A percentile compares a stretch with the other conserved stretches of the same genome.
phyloP scores from a whole-genome alignment of 441 rosid species.

The Gossypium davidsonii region DNA sequence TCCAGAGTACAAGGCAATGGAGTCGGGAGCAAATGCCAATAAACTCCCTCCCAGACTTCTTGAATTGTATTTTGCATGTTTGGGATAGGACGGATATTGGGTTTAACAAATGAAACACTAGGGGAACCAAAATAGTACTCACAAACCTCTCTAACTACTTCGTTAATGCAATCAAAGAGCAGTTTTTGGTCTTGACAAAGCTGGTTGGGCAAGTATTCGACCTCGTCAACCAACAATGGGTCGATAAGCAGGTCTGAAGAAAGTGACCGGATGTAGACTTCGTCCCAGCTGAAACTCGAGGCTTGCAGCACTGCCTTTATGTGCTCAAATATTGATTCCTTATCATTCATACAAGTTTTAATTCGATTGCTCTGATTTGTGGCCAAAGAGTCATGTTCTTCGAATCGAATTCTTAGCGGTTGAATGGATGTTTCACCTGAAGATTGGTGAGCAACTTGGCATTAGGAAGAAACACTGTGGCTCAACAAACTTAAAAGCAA shows the following conservation, averaged over 20 bases:
- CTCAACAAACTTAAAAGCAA: background rate
- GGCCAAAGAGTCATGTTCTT: constrained; percentile 40
- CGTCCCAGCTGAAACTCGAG: constrained; percentile 65
- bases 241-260: constrained; percentile 66
- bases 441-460: constrained; percentile 19
- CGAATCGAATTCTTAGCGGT: constrained; percentile 68
- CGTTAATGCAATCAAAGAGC: constrained; percentile 71
- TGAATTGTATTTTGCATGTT: constrained; percentile 35
- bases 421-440: constrained; percentile 47
- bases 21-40: constrained; percentile 51
- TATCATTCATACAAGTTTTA: constrained; percentile 41
- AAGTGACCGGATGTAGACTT: constrained; percentile 50
- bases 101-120: constrained; percentile 40
- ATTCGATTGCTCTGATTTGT: constrained; percentile 25
- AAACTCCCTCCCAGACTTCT: constrained; percentile 69
- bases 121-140: constrained; percentile 36
- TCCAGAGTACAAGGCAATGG: constrained; percentile 32
- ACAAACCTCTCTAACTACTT: constrained; percentile 59
- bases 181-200: constrained; percentile 54
- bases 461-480: constrained; percentile 18
- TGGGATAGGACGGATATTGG: constrained; percentile 14
- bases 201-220: constrained; percentile 44
- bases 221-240: constrained; percentile 48
- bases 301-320: constrained; percentile 54
- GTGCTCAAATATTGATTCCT: constrained; percentile 42